Evolutionary conservation across 805 yeast genomes (phyloP).

Genomic region (Ogataea siamensis): DNA sequence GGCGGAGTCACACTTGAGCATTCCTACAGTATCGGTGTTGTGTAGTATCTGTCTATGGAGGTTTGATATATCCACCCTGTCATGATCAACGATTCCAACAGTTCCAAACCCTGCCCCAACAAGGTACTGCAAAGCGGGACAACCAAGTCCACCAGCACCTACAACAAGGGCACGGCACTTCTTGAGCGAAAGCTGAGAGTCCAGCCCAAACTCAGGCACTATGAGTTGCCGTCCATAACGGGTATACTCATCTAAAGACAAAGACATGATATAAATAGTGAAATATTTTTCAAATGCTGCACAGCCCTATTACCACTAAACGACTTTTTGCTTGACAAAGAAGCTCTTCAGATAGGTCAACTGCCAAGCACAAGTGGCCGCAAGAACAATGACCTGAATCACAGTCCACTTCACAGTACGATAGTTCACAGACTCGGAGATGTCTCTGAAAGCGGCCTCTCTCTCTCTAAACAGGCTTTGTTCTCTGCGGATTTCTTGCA

Average conservation of each 20-base stretch:
- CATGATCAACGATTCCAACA: slow-evolving; percentile 86
- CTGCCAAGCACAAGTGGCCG: slow-evolving; percentile 72
- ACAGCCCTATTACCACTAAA: slow-evolving; percentile 33
- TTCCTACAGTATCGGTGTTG: slow-evolving; percentile 61
- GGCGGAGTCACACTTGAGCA: slow-evolving; percentile 80
- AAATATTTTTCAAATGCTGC: slow-evolving; percentile 5
- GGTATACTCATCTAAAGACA: slow-evolving; percentile 60
- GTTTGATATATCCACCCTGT: slow-evolving; percentile 78
- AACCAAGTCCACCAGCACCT: slow-evolving; percentile 97
- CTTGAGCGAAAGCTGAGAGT: slow-evolving; percentile 60
- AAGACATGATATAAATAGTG: slow-evolving; percentile 2
- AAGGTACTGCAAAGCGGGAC: slow-evolving; percentile 83
- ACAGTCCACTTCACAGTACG: slow-evolving; percentile 74
- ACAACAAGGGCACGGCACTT: slow-evolving; percentile 64
- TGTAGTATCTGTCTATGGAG: slow-evolving; percentile 89
- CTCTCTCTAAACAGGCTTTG: slow-evolving; percentile 69
- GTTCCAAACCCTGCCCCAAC: slow-evolving; percentile 86
- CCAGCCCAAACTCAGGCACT: slow-evolving; percentile 70
- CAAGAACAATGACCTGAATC: slow-evolving; percentile 60
- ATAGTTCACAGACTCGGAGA: slow-evolving; percentile 65
- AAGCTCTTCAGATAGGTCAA: slow-evolving; percentile 69
- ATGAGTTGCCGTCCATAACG: slow-evolving; percentile 96
- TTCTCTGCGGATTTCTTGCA: slow-evolving; percentile 60
- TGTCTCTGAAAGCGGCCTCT: slow-evolving; percentile 70
- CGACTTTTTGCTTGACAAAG: slow-evolving; percentile 76